Percentiles rank a stretch among this genome's conserved stretches.
These are phyloP conservation scores for Chytriomyces sp. DNA, from an alignment of 192 early-diverging fungal genomes.

Conservation along the genomic window DNA sequence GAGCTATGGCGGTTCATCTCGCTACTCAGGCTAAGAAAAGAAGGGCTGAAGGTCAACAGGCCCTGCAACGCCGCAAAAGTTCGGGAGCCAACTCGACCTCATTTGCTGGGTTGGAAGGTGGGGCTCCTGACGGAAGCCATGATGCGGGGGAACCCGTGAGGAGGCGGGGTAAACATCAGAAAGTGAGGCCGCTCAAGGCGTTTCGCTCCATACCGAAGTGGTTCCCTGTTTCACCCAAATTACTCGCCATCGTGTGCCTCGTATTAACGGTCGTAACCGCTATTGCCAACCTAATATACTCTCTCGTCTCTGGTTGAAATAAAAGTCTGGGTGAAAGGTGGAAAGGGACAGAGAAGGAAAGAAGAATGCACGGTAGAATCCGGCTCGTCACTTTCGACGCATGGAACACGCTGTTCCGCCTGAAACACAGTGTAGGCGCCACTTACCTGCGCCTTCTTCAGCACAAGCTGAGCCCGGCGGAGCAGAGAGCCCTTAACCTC, in stretches of 20 bases:
- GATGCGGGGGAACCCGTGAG: too few relatives aligned
- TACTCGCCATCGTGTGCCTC: constrained; percentile 21
- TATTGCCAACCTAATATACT: constrained; percentile 15
- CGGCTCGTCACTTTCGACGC: constrained; percentile 28
- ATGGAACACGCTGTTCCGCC: constrained; percentile 17
- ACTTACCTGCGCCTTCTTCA: not conserved
- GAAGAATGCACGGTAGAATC: too few relatives aligned
- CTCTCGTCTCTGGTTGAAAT: not conserved
- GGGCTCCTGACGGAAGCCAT: too few relatives aligned
- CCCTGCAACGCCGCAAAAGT: too few relatives aligned
- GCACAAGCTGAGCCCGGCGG: not conserved
- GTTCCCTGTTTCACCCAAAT: constrained; percentile 20
- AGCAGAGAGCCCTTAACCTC: not conserved
- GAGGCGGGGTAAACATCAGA: too few relatives aligned
- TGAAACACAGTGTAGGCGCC: not conserved
- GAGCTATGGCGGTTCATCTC: not conserved
- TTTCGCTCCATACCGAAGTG: constrained; percentile 30
- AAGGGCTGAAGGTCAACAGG: too few relatives aligned
- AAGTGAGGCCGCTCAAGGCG: constrained; percentile 18
- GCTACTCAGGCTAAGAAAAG: too few relatives aligned
- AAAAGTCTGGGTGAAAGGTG: too few relatives aligned
- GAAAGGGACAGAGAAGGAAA: too few relatives aligned
- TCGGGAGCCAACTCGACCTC: not conserved
- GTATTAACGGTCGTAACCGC: constrained; percentile 11
- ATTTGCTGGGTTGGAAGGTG: not conserved